Evolutionary conservation across 129 eudicot genomes (phyloP), one percentile per base, ranked within the genome.

Genomic region (Centrapalus pauciflorus): DNA sequence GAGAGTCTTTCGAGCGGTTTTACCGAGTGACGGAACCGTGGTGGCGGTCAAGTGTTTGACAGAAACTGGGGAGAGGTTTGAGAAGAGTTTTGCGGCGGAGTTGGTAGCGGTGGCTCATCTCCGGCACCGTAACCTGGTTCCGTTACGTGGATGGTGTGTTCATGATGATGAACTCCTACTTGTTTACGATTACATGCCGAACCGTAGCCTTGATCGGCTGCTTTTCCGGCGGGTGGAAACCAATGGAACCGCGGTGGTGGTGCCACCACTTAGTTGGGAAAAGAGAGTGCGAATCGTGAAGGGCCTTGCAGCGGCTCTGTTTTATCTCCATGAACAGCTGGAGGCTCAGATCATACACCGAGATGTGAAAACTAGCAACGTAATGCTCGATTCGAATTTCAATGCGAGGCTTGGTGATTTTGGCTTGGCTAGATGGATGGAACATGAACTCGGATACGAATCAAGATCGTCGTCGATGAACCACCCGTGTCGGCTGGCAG

Each of bases 161-260:
- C 89, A 93, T 45, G 82, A 89, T 23, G 84, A 79, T 56, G 80
- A 84, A 60, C 73, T 93, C 33, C 69, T 88, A 6, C 93, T 93
- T 26, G 99, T 93, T 7, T 93, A 93, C 38, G 99, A 89, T 29
- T 93, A 93, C 83, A 93, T 93, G 99, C 96, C 95, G 1, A 89
- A 93, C 49, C 81, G 91, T 3, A 93, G 99, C 74, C 92, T 93
- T 28, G 99, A 93, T 82, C 37, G 88, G 29, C 14, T 84, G 13
- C 81, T 93, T 13, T 93, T 93, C 56, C 51, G 55, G 38, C 58
- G 73, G 21, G 33, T 20, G 5, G 85, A 75, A 10, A 66, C 13
- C 7, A 27, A 25, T 3, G 40, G 12, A 25, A 33, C 28, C 2
- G 19, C 28, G n/a, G 71, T 5, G n/a, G 71, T 5, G 46, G 63